A percentile compares a stretch with the other conserved stretches of the same genome.
These are phyloP conservation scores for Claviceps purpurea DNA, from an alignment of 2,329 filamentous ascomycete genomes.

Conservation along the genomic window DNA sequence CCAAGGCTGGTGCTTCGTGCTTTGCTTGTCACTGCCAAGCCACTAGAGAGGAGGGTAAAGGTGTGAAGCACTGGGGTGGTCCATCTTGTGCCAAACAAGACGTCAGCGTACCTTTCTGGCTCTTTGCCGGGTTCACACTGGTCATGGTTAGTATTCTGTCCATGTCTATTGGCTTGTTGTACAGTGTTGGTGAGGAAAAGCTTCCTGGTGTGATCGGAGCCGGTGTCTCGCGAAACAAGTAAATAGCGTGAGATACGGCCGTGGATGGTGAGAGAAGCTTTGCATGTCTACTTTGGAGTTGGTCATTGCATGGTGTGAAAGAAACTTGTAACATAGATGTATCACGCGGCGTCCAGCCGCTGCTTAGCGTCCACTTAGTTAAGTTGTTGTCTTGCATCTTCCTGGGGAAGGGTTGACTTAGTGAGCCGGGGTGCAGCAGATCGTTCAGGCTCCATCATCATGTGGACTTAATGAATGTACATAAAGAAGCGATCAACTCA, in stretches of 20 bases:
- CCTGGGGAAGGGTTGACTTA: background rate
- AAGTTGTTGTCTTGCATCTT: background rate
- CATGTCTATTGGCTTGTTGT: constrained; percentile 65
- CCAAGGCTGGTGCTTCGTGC: constrained; percentile 39
- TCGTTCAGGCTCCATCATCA: background rate
- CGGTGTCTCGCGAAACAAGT: constrained; percentile 67
- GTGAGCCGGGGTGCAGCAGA: background rate
- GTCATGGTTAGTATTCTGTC: constrained; percentile 53
- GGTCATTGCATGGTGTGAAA: background rate
- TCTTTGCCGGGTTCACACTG: constrained; percentile 65
- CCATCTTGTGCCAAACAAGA: constrained; percentile 84
- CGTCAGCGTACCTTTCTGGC: constrained; percentile 76
- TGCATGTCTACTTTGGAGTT: constrained; percentile 7
- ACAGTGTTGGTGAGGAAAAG: constrained; percentile 72
- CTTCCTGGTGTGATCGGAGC: constrained; percentile 93
- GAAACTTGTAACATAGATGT: constrained; percentile 6
- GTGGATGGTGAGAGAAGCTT: constrained; percentile 1
- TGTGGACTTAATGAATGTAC: background rate
- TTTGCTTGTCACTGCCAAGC: constrained; percentile 65
- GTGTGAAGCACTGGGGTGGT: constrained; percentile 69
- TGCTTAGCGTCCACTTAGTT: background rate
- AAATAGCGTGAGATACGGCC: background rate
- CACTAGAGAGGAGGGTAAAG: constrained; percentile 41
- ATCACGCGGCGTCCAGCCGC: constrained; percentile 5
- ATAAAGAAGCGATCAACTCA: too few species aligned